These are phyloP conservation scores for Botrytis hyacinthi DNA, from an alignment of 2,329 filamentous ascomycete genomes.

Conservation along the genomic window DNA sequence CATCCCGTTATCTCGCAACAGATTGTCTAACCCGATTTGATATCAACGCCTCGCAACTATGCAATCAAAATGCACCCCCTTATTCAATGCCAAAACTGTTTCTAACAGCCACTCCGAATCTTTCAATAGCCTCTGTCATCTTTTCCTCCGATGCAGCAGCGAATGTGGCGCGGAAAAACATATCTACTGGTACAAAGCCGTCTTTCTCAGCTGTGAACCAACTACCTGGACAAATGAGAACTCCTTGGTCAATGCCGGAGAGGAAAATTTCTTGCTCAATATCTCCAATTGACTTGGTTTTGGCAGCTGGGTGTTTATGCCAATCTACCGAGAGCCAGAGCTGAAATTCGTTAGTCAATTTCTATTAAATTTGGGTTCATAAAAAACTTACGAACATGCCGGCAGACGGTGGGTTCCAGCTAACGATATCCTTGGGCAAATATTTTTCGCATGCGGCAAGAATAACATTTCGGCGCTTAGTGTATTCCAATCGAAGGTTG, in stretches of 20 bases:
- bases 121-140: slow-evolving; percentile 68
- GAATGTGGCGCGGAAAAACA: slow-evolving; percentile 86
- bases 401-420: slow-evolving; percentile 75
- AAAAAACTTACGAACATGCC: slow-evolving; percentile 66
- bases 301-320: slow-evolving; percentile 60
- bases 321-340: slow-evolving; percentile 73
- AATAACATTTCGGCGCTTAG: slow-evolving; percentile 71
- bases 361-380: too few species aligned
- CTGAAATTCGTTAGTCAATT: slow-evolving; percentile 40
- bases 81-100: slow-evolving; percentile 50
- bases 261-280: slow-evolving; percentile 88
- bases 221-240: slow-evolving; percentile 78
- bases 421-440: slow-evolving; percentile 70
- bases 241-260: slow-evolving; percentile 69
- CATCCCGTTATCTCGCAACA: slow-evolving; percentile 1
- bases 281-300: slow-evolving; percentile 53
- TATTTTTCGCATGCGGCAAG: slow-evolving; percentile 76
- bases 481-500: slow-evolving; percentile 77
- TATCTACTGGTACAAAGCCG: slow-evolving; percentile 48
- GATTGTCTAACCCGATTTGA: slow-evolving; percentile 10
- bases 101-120: slow-evolving; percentile 74
- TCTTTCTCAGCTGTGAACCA: slow-evolving; percentile 83
- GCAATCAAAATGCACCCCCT: background rate
- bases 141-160: slow-evolving; percentile 72
- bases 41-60: slow-evolving; percentile 12